Evolutionary conservation across 305 asterid genomes (phyloP), one percentile per base, ranked within the genome.

Genomic region (Ajuga reptans): DNA sequence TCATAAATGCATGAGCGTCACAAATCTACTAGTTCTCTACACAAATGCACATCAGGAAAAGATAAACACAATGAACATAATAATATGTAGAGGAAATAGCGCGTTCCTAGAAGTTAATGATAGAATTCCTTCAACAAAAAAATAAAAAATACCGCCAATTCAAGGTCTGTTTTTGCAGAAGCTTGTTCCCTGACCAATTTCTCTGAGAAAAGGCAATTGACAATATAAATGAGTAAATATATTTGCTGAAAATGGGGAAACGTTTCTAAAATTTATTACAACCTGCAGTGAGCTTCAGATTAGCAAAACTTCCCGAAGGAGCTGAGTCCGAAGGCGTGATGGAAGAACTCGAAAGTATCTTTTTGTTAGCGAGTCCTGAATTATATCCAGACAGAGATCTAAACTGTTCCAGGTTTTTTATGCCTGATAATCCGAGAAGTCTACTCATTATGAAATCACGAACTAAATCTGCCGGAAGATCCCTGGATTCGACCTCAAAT

Each of bases 241-340:
- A 56, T 34, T 53, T 5, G 53, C 34, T 0, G 2, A 29, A 11
- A 75, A 66, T 15, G 6, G 53, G 39, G 8, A 10, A 27, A 63
- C 33, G 3, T 5, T 6, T 2, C 34, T 4, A 29, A 4, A 66
- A 75, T 63, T 14, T 3, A 8, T 4, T 37, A 59, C 66, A 75
- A 87, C 99, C 99, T 78, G 99, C 99, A 55, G 97, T 82, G 55
- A 87, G 89, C 85, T 87, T 91, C 83, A 93, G 84, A 77, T 84
- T 91, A 60, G 88, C 86, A 73, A 87, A 86, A 77, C 91, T 89
- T 78, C 99, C 95, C 3, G 79, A 34, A 39, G 92, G 74, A 78
- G 63, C 76, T 14, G 95, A 82, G 37, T 84, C 87, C 14, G 84
- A 66, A 21, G 87, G 65, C 64, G 69, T 68, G n/a, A 79, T 80